A percentile compares a stretch with the other conserved stretches of the same genome.
Conservation (phyloP, 768 basidiomycete genomes). For the Mrakia blollopis region DNA sequence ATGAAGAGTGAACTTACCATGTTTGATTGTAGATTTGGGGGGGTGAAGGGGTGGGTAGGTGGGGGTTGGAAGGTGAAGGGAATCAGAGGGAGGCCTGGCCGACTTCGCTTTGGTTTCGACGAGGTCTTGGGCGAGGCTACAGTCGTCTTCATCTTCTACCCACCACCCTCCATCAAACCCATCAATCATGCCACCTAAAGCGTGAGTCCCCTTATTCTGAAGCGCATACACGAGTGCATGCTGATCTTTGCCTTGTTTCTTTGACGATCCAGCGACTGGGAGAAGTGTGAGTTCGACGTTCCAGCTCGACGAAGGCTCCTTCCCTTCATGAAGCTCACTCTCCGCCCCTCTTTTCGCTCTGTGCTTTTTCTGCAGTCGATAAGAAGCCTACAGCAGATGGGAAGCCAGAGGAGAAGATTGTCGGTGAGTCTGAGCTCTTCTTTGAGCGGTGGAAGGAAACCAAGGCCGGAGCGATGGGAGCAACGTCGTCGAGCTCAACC, state of each 20-base stretch:
- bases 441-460: neutral
- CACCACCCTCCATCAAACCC: constrained; percentile 3
- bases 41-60: constrained; percentile 9
- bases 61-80: neutral
- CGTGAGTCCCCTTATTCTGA: constrained; percentile 57
- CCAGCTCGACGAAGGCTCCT: neutral
- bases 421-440: constrained; percentile 51
- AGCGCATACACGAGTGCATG: neutral
- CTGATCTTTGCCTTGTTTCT: neutral
- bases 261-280: constrained; percentile 72
- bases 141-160: neutral
- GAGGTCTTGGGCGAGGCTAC: too few species aligned
- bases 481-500: neutral
- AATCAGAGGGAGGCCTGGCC: neutral
- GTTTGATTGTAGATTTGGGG: neutral
- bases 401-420: constrained; percentile 90
- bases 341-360: neutral
- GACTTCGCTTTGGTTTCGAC: neutral
- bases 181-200: constrained; percentile 78
- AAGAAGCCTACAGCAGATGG: constrained; percentile 65
- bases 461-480: constrained; percentile 1
- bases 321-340: neutral
- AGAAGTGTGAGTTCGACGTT: constrained; percentile 67
- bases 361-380: constrained; percentile 55
- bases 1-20: neutral